Conservation (phyloP, 2,329 filamentous ascomycete genomes). For the Mycosphaerella sp. region DNA sequence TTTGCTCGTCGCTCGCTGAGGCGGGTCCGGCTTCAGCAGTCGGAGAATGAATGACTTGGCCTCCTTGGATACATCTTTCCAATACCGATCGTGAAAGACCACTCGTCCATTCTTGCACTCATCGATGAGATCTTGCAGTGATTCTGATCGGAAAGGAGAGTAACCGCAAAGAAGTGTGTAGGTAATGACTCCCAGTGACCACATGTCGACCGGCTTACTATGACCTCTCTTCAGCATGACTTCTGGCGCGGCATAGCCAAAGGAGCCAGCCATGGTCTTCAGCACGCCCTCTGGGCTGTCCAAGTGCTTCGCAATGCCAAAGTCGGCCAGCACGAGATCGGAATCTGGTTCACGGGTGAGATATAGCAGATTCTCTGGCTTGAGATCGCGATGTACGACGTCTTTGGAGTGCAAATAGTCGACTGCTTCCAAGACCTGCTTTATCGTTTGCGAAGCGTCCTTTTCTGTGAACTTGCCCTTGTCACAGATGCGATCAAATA, state of each 20-base stretch:
- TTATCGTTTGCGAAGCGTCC: slow-evolving; percentile 92
- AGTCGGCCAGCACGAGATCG: slow-evolving; percentile 88
- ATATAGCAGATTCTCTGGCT: slow-evolving; percentile 96
- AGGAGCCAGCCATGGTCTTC: slow-evolving; percentile 97
- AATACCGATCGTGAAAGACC: slow-evolving; percentile 95
- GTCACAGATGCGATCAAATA: slow-evolving; percentile 97
- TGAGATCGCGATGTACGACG: slow-evolving; percentile 95
- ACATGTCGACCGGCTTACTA: slow-evolving; percentile 98
- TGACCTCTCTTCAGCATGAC: slow-evolving; percentile 98
- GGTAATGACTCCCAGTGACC: slow-evolving; percentile 97
- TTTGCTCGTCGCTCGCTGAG: slow-evolving; percentile 65
- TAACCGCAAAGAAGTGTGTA: slow-evolving; percentile 98
- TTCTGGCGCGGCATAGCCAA: slow-evolving; percentile 94
- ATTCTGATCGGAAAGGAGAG: slow-evolving; percentile 95
- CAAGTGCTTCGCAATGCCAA: slow-evolving; percentile 97
- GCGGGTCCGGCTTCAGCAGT: slow-evolving; percentile 72
- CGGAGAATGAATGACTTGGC: slow-evolving; percentile 89
- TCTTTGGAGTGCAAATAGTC: slow-evolving; percentile 92
- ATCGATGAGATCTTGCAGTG: slow-evolving; percentile 83
- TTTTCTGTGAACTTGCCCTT: slow-evolving; percentile 98
- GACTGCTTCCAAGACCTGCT: slow-evolving; percentile 86
- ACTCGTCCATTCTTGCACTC: slow-evolving; percentile 81
- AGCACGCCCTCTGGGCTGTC: slow-evolving; percentile 85
- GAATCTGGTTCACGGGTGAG: slow-evolving; percentile 71
- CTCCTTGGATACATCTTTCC: slow-evolving; percentile 93